phyloP scores from a whole-genome alignment of 768 basidiomycete species.

The Vishniacozyma victoriae region DNA sequence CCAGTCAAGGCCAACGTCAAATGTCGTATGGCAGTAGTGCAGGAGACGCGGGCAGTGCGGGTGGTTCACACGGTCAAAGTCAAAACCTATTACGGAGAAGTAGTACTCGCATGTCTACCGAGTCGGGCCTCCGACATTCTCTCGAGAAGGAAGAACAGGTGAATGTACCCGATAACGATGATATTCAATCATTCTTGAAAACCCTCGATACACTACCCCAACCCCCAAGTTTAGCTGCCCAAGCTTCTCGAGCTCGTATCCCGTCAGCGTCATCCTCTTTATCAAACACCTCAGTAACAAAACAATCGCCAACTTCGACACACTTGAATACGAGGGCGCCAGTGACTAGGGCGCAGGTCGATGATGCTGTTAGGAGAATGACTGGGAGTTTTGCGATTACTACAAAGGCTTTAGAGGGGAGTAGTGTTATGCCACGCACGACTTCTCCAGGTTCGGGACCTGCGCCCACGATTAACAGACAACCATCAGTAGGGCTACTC shows the following conservation, averaged over 20 bases:
- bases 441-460: too few relatives aligned
- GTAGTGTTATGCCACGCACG: too few relatives aligned
- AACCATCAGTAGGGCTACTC: too few relatives aligned
- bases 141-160: conserved; percentile 12
- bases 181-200: conserved; percentile 44
- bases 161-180: conserved; percentile 30
- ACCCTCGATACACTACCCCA: conserved; percentile 42
- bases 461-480: too few relatives aligned
- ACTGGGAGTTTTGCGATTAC: conserved; percentile 34
- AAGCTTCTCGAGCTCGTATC: conserved; percentile 27
- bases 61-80: too few relatives aligned
- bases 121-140: conserved; percentile 27
- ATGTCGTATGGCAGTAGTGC: too few relatives aligned
- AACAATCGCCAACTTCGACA: conserved; percentile 17
- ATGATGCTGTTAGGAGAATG: conserved; percentile 36
- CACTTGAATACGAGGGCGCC: conserved; percentile 23
- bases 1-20: too few relatives aligned
- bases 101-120: conserved; percentile 24
- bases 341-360: conserved; percentile 36
- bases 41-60: too few relatives aligned
- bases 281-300: conserved; percentile 19
- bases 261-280: conserved; percentile 41
- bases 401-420: conserved; percentile 1
- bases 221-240: conserved; percentile 37
- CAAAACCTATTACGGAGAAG: conserved; percentile 18